These are phyloP conservation scores for Kluyveromyces sp. DNA, from an alignment of 1,139 yeast genomes.

Conservation along the genomic window DNA sequence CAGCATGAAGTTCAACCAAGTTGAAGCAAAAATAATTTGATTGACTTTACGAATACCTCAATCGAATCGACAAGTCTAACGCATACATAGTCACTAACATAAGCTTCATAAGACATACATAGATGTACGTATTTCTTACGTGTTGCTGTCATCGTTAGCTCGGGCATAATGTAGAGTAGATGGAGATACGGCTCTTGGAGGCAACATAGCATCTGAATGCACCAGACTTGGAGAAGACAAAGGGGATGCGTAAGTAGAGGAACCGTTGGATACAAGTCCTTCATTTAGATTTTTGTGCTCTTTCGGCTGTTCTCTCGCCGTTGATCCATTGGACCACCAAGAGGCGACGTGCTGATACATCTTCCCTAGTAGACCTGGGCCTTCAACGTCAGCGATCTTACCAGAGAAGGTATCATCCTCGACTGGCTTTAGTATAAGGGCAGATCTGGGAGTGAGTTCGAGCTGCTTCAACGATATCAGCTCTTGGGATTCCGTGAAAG, in stretches of 20 bases:
- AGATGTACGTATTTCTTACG: background rate
- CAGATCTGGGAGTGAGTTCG: constrained; percentile 58
- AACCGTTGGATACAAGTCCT: constrained; percentile 2
- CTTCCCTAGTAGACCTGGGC: constrained; percentile 30
- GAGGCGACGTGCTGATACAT: constrained; percentile 30
- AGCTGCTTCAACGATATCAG: constrained; percentile 40
- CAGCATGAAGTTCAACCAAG: background rate
- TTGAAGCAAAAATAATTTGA: background rate
- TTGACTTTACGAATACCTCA: no score
- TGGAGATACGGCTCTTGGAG: constrained; percentile 28
- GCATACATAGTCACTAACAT: no score
- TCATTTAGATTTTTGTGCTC: background rate
- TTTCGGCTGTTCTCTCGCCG: background rate
- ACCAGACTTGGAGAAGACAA: constrained; percentile 19
- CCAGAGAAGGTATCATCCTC: constrained; percentile 13
- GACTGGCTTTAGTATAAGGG: constrained; percentile 53
- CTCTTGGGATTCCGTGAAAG: constrained; percentile 49
- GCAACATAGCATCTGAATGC: constrained; percentile 19
- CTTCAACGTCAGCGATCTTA: constrained; percentile 21
- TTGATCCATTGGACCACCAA: constrained; percentile 23
- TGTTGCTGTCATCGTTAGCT: background rate
- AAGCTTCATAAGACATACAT: background rate
- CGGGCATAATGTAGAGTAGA: background rate
- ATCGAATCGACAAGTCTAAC: no score
- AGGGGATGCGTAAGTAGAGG: constrained; percentile 26